Evolutionary conservation across 1,284 basidiomycete species (phyloP).

Genomic region (Sanghuangporus weigelae): DNA sequence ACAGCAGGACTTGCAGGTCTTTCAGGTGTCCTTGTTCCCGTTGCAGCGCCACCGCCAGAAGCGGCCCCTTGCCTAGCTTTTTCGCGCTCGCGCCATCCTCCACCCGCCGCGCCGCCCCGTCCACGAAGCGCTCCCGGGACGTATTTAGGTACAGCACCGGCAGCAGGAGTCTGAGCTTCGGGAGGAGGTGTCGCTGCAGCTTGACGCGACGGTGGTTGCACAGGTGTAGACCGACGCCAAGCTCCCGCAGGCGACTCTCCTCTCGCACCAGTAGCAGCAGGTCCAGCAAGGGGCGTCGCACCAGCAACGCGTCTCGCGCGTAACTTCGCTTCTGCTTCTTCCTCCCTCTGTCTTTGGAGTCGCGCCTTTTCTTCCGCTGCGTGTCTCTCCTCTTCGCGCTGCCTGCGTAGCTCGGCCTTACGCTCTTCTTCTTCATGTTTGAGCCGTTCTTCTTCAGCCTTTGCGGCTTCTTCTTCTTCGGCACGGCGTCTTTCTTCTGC

Average conservation of each 20-base stretch:
- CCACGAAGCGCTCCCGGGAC: slow-evolving; percentile 38
- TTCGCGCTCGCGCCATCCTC: slow-evolving; percentile 18
- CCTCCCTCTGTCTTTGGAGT: slow-evolving; percentile 68
- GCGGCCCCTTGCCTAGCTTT: slow-evolving; percentile 19
- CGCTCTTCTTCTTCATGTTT: slow-evolving; percentile 61
- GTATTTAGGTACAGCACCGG: slow-evolving; percentile 32
- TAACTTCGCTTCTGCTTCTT: slow-evolving; percentile 65
- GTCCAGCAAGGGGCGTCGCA: slow-evolving; percentile 21
- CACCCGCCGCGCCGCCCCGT: slow-evolving; percentile 19
- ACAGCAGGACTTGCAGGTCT: slow-evolving; percentile 21
- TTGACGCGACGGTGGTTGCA: slow-evolving; percentile 27
- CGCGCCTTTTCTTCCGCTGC: slow-evolving; percentile 53
- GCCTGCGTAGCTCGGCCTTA: slow-evolving; percentile 44
- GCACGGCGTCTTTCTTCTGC: slow-evolving; percentile 48
- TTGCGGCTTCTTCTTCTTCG: slow-evolving; percentile 48
- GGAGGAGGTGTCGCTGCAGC: slow-evolving; percentile 31
- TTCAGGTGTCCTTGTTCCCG: slow-evolving; percentile 29
- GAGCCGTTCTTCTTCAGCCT: slow-evolving; percentile 45
- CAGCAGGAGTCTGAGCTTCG: slow-evolving; percentile 34
- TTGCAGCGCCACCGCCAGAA: slow-evolving; percentile 2
- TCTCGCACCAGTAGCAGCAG: slow-evolving; percentile 5
- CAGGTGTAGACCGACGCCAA: slow-evolving; percentile 39
- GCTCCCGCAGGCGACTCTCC: slow-evolving; percentile 24
- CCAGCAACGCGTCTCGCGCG: slow-evolving; percentile 30
- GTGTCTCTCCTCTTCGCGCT: slow-evolving; percentile 65